Conservation (phyloP, 495 filamentous ascomycete genomes). For the Aspergillus wentii region DNA sequence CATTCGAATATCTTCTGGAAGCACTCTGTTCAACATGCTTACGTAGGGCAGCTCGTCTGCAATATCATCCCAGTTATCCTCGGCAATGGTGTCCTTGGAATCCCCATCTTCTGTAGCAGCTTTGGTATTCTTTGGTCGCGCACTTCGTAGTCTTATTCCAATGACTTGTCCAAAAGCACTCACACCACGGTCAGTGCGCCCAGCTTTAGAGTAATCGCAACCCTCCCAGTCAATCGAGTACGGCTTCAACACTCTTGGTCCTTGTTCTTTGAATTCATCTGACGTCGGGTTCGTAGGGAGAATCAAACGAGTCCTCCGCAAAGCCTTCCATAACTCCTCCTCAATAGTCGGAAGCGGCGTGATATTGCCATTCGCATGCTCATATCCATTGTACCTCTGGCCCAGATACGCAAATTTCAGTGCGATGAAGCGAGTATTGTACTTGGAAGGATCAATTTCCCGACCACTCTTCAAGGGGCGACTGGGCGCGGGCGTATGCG, state of each 20-base stretch:
- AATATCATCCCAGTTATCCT: constrained; percentile 63
- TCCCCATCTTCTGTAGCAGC: constrained; percentile 14
- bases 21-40: constrained; percentile 73
- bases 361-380: constrained; percentile 63
- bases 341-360: constrained; percentile 79
- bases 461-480: constrained; percentile 34
- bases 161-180: constrained; percentile 97
- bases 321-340: constrained; percentile 84
- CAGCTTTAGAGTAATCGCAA: constrained; percentile 89
- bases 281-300: constrained; percentile 52
- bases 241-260: constrained; percentile 23
- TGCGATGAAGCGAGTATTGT: constrained; percentile 78
- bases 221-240: constrained; percentile 65
- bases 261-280: constrained; percentile 23
- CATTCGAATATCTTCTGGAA: constrained; percentile 83
- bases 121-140: constrained; percentile 46
- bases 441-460: constrained; percentile 71
- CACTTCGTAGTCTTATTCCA: constrained; percentile 73
- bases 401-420: constrained; percentile 94
- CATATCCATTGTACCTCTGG: constrained; percentile 84
- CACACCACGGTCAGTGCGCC: constrained; percentile 86
- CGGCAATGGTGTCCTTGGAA: constrained; percentile 22
- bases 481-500: constrained; percentile 13
- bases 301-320: constrained; percentile 75
- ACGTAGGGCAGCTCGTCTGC: constrained; percentile 80